Evolutionary conservation across 345 rosid genomes (phyloP).

Genomic region (Trapa bicornis): DNA sequence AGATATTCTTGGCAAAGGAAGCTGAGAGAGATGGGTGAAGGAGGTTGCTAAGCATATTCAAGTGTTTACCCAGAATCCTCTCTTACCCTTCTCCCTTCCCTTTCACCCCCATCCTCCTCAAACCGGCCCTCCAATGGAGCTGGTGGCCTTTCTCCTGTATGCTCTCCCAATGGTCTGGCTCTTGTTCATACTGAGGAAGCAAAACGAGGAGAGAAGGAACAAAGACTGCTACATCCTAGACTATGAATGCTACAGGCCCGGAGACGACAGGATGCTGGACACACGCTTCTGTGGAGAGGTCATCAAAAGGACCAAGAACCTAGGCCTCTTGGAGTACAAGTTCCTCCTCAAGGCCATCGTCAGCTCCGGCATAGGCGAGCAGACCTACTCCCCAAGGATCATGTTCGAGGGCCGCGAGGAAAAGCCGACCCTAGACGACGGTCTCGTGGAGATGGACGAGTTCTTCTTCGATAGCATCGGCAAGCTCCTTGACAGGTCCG

Average conservation of each 20-base stretch:
- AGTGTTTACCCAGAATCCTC: slow-evolving; percentile 9
- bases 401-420: slow-evolving; percentile 34
- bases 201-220: slow-evolving; percentile 16
- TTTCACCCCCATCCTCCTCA: slow-evolving; percentile 13
- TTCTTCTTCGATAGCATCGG: slow-evolving; percentile 50
- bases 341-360: slow-evolving; percentile 39
- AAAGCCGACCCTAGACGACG: slow-evolving; percentile 44
- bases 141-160: slow-evolving; percentile 9
- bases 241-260: slow-evolving; percentile 32
- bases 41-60: slow-evolving; percentile 13
- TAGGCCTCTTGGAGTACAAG: slow-evolving; percentile 34
- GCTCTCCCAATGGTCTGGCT: slow-evolving; percentile 17
- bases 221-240: slow-evolving; percentile 33
- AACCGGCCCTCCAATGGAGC: slow-evolving; percentile 16
- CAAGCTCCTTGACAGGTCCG: slow-evolving; percentile 46
- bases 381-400: slow-evolving; percentile 29
- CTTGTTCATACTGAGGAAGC: slow-evolving; percentile 14
- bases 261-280: slow-evolving; percentile 28
- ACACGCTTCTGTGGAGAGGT: slow-evolving; percentile 24
- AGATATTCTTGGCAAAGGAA: slow-evolving; percentile 12
- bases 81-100: background rate
- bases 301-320: slow-evolving; percentile 25
- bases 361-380: slow-evolving; percentile 39
- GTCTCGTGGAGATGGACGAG: slow-evolving; percentile 74
- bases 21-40: slow-evolving; percentile 22